Base-by-base conservation (phyloP, 2,329 filamentous ascomycete genomes). In the Knufia petricola region DNA sequence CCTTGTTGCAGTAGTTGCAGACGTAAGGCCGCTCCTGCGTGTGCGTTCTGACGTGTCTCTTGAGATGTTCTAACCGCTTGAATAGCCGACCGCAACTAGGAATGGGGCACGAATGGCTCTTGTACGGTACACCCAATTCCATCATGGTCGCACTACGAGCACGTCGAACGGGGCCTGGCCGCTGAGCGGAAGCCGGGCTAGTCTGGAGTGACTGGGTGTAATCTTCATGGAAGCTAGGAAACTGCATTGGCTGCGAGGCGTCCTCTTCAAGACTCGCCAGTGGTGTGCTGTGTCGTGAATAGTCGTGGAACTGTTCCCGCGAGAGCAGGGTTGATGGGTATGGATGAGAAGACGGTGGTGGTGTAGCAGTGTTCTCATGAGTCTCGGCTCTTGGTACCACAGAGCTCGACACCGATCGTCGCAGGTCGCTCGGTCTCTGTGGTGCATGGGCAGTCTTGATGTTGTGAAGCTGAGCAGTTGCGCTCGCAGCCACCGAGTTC, bases 91-190 rank as follows among this genome's bases (percentile, higher is more conserved):
- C 92, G 66, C 92, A 98, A 48, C 90, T 94, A 23, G 92, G 92
- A 62, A 98, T 98, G n/a, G 92, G 92, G 73, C 92, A 98, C 1
- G 90, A 96, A 69, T 98, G 92, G 34, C 89, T 95, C 70, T 98
- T 98, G 64, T 94, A 87, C 45, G 92, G 88, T 12, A 94, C 92
- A 26, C 87, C 88, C 55, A 95, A 79, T 67, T 98, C 92, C 84
- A 94, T 94, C 68, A 94, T 85, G 3, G 92, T 96, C 46, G 92
- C 90, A 58, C 89, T 95, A 57, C 90, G 83, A 55, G 92, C 92
- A 61, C 92, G 81, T 60, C 92, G 85, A 60, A 92, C 84, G 51
- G 87, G 87, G 52, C 84, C 86, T 53, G 82, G 81, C 63, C 63
- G 72, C 61, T 67, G 77, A 58, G 69, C 69, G 23, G 36, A 37